phyloP scores from a whole-genome alignment of 108 stramenopile species.

The Cyclotella atomus region DNA sequence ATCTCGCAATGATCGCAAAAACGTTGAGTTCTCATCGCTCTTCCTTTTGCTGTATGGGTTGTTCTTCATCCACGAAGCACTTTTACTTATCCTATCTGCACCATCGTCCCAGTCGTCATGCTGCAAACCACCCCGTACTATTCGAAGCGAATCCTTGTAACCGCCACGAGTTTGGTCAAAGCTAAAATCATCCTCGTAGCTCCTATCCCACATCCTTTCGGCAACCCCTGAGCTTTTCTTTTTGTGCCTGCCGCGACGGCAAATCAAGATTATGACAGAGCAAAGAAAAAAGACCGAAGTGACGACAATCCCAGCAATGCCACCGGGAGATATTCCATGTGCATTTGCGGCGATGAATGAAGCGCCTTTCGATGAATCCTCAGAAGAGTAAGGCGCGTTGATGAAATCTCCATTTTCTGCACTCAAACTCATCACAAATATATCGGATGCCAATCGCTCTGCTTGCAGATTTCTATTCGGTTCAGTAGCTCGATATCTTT shows the following conservation, averaged over 20 bases:
- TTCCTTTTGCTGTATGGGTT: slow-evolving; percentile 14
- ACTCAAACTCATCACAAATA: slow-evolving; percentile 42
- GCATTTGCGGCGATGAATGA: neutral
- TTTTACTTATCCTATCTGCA: slow-evolving; percentile 29
- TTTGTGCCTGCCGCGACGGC: slow-evolving; percentile 1
- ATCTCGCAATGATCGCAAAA: slow-evolving; percentile 29
- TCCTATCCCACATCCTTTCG: slow-evolving; percentile 33
- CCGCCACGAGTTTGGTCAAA: slow-evolving; percentile 4
- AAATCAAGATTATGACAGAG: neutral
- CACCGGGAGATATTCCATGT: slow-evolving; percentile 12
- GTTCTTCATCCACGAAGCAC: slow-evolving; percentile 30
- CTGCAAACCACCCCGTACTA: slow-evolving; percentile 18
- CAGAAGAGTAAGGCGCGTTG: slow-evolving; percentile 33
- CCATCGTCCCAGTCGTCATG: slow-evolving; percentile 40
- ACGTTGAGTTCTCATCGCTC: slow-evolving; percentile 23
- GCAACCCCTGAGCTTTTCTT: neutral
- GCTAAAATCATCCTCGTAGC: slow-evolving; percentile 29
- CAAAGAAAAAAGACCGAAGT: slow-evolving; percentile 1
- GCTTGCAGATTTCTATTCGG: neutral
- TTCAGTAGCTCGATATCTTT: slow-evolving; percentile 27
- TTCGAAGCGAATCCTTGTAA: slow-evolving; percentile 9
- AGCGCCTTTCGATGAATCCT: neutral
- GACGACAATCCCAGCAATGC: slow-evolving; percentile 25
- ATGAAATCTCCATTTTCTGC: slow-evolving; percentile 22
- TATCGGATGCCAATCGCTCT: slow-evolving; percentile 29